Base-by-base conservation (phyloP, 306 rosid genomes). In the Fragaria iinumae region DNA sequence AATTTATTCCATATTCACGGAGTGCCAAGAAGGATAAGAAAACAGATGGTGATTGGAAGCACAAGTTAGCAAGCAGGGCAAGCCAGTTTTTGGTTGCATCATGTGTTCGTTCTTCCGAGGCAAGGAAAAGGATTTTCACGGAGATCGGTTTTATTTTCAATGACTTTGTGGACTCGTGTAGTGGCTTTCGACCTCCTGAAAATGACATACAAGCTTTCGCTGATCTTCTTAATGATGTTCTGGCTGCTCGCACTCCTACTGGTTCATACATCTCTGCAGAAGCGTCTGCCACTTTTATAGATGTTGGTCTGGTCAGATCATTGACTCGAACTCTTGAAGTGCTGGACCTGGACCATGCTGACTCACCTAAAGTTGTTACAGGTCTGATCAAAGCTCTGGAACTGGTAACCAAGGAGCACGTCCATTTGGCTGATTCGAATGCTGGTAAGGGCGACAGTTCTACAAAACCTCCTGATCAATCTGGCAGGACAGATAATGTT, bases 41-140 rank as follows among this genome's bases (percentile, higher is more conserved):
- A 89, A 67, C 63, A 70, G 98, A 94, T 76, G 93, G 93, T 77
- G 96, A 91, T 81, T 94, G 98, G 98, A 90, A 91, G 89, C 98
- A 94, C 88, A 94, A 94, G 83, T 86, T 94, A 79, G 98, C 96
- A 85, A 89, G 85, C 79, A 86, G 97, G 83, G 94, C 95, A 43
- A 91, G 89, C 77, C 97, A 91, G 83, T 91, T 94, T 80, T 56
- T 94, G 84, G 98, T 94, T 62, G 97, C 97, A 76, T 90, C 96
- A 10, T 90, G 94, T 82, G 97, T 94, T 77, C 97, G 98, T 69
- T 94, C 98, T 65, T 77, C 95, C 16, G 98, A 94, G 90, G 96
- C 97, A 80, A 94, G 98, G 84, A 89, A 47, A 79, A 89, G 98
- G 87, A 83, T 91, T 77, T 94, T 91, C 77, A 84, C 84, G 4